Evolutionary conservation across 1,284 basidiomycete species (phyloP), one percentile per base, ranked within the genome.

Genomic region (Termitomyces sp.): DNA sequence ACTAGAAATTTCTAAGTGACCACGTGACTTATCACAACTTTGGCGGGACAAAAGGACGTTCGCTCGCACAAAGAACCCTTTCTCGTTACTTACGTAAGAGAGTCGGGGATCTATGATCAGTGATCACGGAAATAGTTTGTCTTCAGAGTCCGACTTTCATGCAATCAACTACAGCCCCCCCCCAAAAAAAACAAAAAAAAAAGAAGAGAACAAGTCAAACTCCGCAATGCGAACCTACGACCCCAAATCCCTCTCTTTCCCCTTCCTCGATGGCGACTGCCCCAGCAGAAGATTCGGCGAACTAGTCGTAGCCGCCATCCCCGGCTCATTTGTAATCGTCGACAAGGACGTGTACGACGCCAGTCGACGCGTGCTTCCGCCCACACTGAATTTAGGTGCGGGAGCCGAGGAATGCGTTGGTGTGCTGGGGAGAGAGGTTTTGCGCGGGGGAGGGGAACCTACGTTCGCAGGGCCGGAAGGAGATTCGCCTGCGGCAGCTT

Each of bases 401-500:
- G 45, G 68, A 16, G 18, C 66, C 52, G 34, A 64, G 1, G 50
- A 46, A 42, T 55, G 47, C 21, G 33, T 74, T n/a, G 83, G 81
- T 24, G 78, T 81, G 18, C 57, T 67, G 0, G 82, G 81, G 13
- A 78, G 66, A 0, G 81, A 82, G 16, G 63, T 66, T 55, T 76
- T 77, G 13, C 68, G 61, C 11, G 70, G 60, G 1, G 66, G 60
- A 18, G 65, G 61, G 31, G 71, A 66, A n/a, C 63, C 64, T 1
- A 67, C 62, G 24, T 42, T 33, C 9, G 6, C 46, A 28, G 66
- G 5, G 28, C 39, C 30, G 14, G 74, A 66, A 13, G 70, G 64
- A 0, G 68, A 63, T 50, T 79, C 75, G 30, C 84, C 86, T 14
- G 84, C 70, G 3, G 81, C 80, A 0, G 92, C 86, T 73, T 96